Evolutionary conservation across 345 rosid species (phyloP).

Genomic region (Dipteronia sinensis): DNA sequence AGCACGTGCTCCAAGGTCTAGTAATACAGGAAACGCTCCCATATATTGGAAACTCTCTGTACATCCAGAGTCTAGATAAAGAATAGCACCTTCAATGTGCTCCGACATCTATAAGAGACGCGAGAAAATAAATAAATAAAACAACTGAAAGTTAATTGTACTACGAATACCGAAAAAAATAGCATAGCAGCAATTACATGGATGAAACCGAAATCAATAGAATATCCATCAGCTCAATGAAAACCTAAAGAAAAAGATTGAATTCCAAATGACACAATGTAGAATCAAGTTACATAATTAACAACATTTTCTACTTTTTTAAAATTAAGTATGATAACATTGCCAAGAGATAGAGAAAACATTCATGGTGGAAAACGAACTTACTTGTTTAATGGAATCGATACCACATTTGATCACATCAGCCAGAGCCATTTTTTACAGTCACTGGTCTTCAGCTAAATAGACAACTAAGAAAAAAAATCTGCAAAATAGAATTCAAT

Average conservation of each 20-base stretch:
- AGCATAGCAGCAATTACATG: not conserved
- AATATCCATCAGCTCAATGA: not conserved
- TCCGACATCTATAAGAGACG: conserved; percentile 57
- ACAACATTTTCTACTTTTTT: not conserved
- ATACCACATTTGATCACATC: conserved; percentile 78
- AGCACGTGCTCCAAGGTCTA: conserved; percentile 71
- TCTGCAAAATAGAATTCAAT: not conserved
- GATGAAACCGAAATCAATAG: not conserved
- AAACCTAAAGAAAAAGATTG: not conserved
- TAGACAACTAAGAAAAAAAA: not conserved
- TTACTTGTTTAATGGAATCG: conserved; percentile 79
- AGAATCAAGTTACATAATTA: not conserved
- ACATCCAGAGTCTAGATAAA: conserved; percentile 92
- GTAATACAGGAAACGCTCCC: conserved; percentile 79
- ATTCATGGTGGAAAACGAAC: conserved; percentile 16
- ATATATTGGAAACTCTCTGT: conserved; percentile 86
- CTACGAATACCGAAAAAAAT: no score
- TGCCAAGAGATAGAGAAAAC: not conserved
- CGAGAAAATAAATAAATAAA: conserved; percentile 9
- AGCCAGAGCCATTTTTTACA: conserved; percentile 52
- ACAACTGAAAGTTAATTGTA: not conserved
- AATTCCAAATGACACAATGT: not conserved
- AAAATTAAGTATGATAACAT: no score
- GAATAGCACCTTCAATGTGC: conserved; percentile 59
- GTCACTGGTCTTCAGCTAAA: conserved; percentile 3